A percentile compares a stretch with the other conserved stretches of the same genome.
These are phyloP conservation scores for Penicillium sp. DNA, from an alignment of 2,329 filamentous ascomycete genomes.

Conservation along the genomic window DNA sequence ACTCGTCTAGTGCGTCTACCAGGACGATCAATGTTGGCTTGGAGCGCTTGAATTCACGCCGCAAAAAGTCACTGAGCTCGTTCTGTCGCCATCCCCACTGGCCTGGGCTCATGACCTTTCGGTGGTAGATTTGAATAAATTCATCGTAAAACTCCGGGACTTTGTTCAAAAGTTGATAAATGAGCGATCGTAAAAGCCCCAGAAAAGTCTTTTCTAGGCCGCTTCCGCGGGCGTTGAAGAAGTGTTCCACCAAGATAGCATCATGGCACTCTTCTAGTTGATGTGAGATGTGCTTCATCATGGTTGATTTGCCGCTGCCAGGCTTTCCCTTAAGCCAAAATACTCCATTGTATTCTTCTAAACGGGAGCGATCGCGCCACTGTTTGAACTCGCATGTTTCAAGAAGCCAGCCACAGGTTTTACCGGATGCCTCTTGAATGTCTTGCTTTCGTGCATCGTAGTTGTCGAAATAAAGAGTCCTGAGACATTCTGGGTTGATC, in stretches of 20 bases:
- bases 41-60: neutral
- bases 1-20: constrained; percentile 1
- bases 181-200: neutral
- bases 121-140: neutral
- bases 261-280: neutral
- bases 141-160: neutral
- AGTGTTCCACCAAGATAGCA: neutral
- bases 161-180: neutral
- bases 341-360: constrained; percentile 17
- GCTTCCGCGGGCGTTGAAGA: neutral
- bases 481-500: neutral
- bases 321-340: constrained; percentile 43
- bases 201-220: neutral
- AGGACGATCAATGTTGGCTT: neutral
- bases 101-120: neutral
- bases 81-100: neutral
- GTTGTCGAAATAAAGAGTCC: neutral
- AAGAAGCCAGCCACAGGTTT: neutral
- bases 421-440: neutral
- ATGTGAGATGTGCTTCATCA: constrained; percentile 26
- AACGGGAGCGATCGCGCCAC: constrained; percentile 16
- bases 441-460: neutral
- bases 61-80: neutral
- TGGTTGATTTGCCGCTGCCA: constrained; percentile 40
- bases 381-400: neutral